Conservation (phyloP, 345 rosid species). For the Corymbia maculata region DNA sequence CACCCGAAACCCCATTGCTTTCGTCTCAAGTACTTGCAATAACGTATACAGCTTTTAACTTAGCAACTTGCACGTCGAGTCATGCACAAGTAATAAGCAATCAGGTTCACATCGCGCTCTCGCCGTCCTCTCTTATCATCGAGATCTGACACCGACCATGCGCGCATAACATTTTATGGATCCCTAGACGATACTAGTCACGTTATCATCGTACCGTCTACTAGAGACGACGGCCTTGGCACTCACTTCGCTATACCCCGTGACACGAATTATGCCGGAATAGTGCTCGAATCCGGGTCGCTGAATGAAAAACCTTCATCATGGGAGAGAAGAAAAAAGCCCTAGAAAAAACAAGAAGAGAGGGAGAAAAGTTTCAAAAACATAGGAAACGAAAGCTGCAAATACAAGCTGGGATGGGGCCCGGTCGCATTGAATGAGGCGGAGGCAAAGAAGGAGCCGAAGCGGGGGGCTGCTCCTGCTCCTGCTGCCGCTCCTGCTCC, state of each 20-base stretch:
- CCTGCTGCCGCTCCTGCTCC: not conserved
- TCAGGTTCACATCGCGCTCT: fast-evolving
- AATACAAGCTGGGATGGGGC: not conserved
- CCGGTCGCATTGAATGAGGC: not conserved
- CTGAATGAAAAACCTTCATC: not conserved
- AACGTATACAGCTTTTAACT: not conserved
- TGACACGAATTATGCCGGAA: not conserved
- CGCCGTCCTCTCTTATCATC: not conserved
- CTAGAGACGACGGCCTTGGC: fast-evolving
- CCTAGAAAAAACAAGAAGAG: not conserved
- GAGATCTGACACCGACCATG: not conserved
- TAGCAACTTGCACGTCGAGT: not conserved
- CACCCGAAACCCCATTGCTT: not conserved
- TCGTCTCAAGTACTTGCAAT: not conserved
- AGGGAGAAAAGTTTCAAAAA: not conserved
- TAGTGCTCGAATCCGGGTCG: not conserved
- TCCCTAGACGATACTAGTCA: not conserved
- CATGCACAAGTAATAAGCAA: not conserved
- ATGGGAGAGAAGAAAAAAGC: not conserved
- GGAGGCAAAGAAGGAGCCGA: not conserved
- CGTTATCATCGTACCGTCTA: not conserved
- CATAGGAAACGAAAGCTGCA: not conserved
- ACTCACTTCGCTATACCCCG: not conserved
- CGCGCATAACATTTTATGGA: not conserved
- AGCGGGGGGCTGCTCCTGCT: not conserved